Evolutionary conservation across 2,329 filamentous ascomycete genomes (phyloP), one percentile per base, ranked within the genome.

Genomic region (Hymenoscyphus scutula): DNA sequence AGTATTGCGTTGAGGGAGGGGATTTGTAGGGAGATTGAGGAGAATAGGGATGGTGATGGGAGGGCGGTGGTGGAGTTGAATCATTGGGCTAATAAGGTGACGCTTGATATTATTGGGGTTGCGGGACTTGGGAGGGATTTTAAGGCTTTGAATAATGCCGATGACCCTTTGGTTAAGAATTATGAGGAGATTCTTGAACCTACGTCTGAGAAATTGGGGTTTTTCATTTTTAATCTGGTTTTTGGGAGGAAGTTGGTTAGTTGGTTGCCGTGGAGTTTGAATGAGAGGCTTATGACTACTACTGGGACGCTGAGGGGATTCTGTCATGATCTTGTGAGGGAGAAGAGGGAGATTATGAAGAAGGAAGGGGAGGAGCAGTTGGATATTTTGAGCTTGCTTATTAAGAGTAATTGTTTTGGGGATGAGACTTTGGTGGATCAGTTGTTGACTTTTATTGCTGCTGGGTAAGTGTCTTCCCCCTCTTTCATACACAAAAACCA

Each of bases 391-490:
- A 91, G 89, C 0, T 87, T 93, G 0, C 90, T 91, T 19, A 80
- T 96, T 59, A 84, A 88, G 71, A 91, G 87, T 30, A 89, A 89
- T 56, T 85, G 81, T 17, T 95, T 96, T 76, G 83, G 78, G 11
- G 89, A 95, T 65, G 88, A 91, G 51, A 86, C 90, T 65, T 82
- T 96, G 17, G 84, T 91, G 38, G 89, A 95, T 73, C 91, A 96
- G 76, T 83, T 94, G 72, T 92, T 95, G 88, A 95, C 91, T 0
- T 95, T 95, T 77, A 82, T 96, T 7, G 89, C 88, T 1, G 91
- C 91, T 0, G 88, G 81, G 79, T 82, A 72, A 65, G 78, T 72
- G 17, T 56, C 29, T 8, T 30, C 5, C 17, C 15, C 17, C 19
- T 25, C 1, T 32, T 37, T 17, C 25, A n/a, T n/a, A n/a, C n/a